Evolutionary conservation across 495 filamentous ascomycete species (phyloP).

Genomic region (Eremomyces bilateralis): DNA sequence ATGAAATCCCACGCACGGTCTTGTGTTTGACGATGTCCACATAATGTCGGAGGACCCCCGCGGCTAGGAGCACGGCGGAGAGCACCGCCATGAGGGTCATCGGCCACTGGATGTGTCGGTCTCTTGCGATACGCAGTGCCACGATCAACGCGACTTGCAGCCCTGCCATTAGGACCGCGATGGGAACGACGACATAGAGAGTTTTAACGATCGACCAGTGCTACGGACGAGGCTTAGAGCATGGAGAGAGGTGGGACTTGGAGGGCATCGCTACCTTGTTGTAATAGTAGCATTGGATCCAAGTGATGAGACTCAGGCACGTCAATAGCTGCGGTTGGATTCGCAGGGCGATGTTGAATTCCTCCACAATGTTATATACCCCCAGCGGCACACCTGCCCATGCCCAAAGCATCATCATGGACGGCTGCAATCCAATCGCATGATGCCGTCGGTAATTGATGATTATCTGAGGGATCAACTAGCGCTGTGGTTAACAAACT

Average conservation of each 20-base stretch:
- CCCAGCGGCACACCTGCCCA: constrained; percentile 40
- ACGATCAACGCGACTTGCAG: constrained; percentile 30
- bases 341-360: constrained; percentile 36
- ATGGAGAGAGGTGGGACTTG: constrained; percentile 2
- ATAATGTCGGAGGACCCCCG: constrained; percentile 32
- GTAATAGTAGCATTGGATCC: constrained; percentile 44
- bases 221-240: constrained; percentile 11
- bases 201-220: constrained; percentile 25
- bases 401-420: constrained; percentile 50
- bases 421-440: constrained; percentile 33
- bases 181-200: constrained; percentile 18
- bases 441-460: constrained; percentile 40
- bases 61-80: constrained; percentile 32
- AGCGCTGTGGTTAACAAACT: background rate
- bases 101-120: constrained; percentile 25
- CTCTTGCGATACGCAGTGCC: constrained; percentile 23
- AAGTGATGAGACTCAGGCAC: constrained; percentile 36
- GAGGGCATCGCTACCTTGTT: constrained; percentile 22
- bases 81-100: constrained; percentile 36
- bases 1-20: constrained; percentile 41
- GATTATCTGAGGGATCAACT: constrained; percentile 43
- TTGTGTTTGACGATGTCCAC: constrained; percentile 35
- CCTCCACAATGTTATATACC: constrained; percentile 38
- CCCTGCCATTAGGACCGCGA: constrained; percentile 25
- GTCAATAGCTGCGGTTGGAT: constrained; percentile 43